phyloP scores from a whole-genome alignment of 208 protist genomes.

The Crithidia brevicula region DNA sequence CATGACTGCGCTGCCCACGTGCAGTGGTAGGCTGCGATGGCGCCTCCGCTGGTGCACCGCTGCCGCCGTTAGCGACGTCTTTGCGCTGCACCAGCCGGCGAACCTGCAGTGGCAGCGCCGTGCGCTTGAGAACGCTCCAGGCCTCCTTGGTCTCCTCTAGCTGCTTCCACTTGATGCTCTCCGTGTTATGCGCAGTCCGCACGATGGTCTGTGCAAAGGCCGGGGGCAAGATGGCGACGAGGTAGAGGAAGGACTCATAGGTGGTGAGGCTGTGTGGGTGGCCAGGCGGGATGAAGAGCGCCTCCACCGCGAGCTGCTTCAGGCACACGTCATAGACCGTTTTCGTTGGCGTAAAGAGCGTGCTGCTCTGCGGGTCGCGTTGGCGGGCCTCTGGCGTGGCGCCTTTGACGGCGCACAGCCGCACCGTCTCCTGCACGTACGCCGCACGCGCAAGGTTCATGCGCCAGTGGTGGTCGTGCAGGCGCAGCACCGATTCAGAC shows the following conservation, averaged over 20 bases:
- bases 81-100: constrained; percentile 1
- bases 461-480: constrained; percentile 66
- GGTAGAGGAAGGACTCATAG: constrained; percentile 49
- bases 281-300: constrained; percentile 45
- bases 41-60: background rate
- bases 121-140: constrained; percentile 52
- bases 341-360: constrained; percentile 47
- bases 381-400: constrained; percentile 46
- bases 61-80: background rate
- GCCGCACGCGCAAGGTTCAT: constrained; percentile 49
- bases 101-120: constrained; percentile 32
- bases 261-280: constrained; percentile 58
- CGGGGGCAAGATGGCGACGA: constrained; percentile 39
- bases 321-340: constrained; percentile 55
- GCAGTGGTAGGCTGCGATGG: constrained; percentile 4
- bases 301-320: constrained; percentile 56
- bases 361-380: constrained; percentile 34
- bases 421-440: constrained; percentile 60
- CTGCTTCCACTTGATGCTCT: constrained; percentile 43
- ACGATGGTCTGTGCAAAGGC: constrained; percentile 18
- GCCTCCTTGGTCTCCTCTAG: constrained; percentile 44
- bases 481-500: constrained; percentile 36
- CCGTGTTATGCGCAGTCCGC: constrained; percentile 26
- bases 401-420: constrained; percentile 48
- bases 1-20: constrained; percentile 1